A percentile compares a stretch with the other conserved stretches of the same genome.
phyloP scores from a whole-genome alignment of 805 yeast genomes.

The Barnettozyma salicaria region DNA sequence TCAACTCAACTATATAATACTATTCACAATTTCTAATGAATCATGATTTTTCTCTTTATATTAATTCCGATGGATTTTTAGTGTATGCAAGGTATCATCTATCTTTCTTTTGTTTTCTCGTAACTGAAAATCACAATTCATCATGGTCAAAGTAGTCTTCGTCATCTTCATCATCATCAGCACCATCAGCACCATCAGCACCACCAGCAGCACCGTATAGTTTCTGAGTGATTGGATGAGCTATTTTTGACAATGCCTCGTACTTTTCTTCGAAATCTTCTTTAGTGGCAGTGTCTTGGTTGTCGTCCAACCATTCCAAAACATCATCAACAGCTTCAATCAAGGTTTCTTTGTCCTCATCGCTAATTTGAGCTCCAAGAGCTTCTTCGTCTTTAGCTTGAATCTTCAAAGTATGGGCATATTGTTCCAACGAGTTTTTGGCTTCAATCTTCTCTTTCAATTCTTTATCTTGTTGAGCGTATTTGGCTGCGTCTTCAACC shows the following conservation, averaged over 20 bases:
- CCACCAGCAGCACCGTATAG: constrained; percentile 57
- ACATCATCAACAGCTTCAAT: constrained; percentile 84
- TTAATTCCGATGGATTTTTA: too few species aligned
- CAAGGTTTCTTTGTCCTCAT: constrained; percentile 86
- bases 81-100: too few species aligned
- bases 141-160: constrained; percentile 61
- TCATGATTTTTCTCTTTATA: too few species aligned
- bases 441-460: constrained; percentile 82
- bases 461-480: constrained; percentile 83
- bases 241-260: constrained; percentile 71
- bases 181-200: constrained; percentile 42
- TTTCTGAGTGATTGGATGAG: constrained; percentile 90
- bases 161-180: constrained; percentile 48
- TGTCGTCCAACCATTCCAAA: constrained; percentile 82
- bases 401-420: constrained; percentile 76
- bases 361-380: constrained; percentile 74
- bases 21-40: background rate
- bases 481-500: constrained; percentile 97
- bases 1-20: background rate
- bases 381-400: constrained; percentile 51
- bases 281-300: constrained; percentile 77
- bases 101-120: background rate
- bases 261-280: constrained; percentile 94
- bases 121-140: constrained; percentile 41
- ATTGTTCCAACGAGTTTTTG: constrained; percentile 82